Base-by-base conservation (phyloP, 345 rosid species). In the Pelargonium nanum region DNA sequence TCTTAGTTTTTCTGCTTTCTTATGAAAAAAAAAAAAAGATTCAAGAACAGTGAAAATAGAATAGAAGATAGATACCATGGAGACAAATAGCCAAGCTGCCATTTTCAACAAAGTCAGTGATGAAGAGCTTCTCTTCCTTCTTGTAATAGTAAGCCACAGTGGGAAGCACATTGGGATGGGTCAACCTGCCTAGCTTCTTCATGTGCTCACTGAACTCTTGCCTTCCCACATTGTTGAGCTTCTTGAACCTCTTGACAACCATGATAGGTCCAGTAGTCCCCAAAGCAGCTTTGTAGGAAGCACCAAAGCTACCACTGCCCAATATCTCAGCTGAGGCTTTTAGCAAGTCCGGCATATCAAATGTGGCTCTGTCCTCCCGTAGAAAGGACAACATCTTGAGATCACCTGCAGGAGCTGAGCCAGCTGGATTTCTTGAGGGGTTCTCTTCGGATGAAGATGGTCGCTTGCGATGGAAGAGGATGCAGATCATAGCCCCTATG, bases 221-320 rank as follows among this genome's bases (percentile, higher is more conserved):
- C 65, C 30, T 73, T 22, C 88, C 90, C 19, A 75, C 80, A 57
- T 83, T 93, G 52, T 93, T 86, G 96, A 89, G 86, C 62, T 89
- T 79, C 74, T 85, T 84, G 67, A 78, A 86, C 65, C 99, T 80
- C 80, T 89, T 93, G 6, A 89, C 99, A 28, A 89, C 96, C 99
- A 87, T 83, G 25, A 61, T 24, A 0, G 67, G 15, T n/a, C 90
- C 95, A 0, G 54, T 55, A 0, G 67, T 2, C n/a, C n/a, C n/a
- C 5, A 83, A 77, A 0, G 80, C 74, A 1, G 97, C 84, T 76
- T 83, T 93, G 70, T 93, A 89, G 1, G 97, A 87, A 10, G 85
- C 74, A 1, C 97, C 95, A 34, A 89, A 87, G 77, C 88, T 72
- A 0, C 97, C 99, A 26, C 90, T 89, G 1, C 96, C 96, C 24